Evolutionary conservation across 495 filamentous ascomycete genomes (phyloP), one percentile per base, ranked within the genome.

Genomic region (Glonium stellatum): DNA sequence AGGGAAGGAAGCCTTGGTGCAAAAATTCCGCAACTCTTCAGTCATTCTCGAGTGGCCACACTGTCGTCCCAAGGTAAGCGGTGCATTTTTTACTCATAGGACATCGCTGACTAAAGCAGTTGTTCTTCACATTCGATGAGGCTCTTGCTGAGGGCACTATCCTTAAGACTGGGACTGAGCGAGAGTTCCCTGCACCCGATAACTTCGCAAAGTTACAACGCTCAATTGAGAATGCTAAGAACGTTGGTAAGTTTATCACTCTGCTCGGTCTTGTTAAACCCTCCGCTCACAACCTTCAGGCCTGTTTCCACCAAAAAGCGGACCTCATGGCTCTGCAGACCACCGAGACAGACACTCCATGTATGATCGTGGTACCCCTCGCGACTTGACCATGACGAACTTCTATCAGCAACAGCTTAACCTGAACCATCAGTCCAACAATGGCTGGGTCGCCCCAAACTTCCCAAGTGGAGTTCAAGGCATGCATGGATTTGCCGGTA

Each of bases 21-120:
- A 93, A 67, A 95, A 97, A 65, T 97, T 98, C 73, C 86, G 92
- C 21, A 98, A 98, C 73, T 96, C 90, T 55, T 89, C 88, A 4
- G 90, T 98, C 13, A 97, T 97, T 88, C 75, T 90, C 11, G 90
- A 97, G 72, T 79, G 84, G 44, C 77, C 82, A 5, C 84, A 84
- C 21, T 92, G 87, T 68, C 87, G 91, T 10, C 92, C 92, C 1
- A 95, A 93, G 79, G 89, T 92, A 55, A 51, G 48, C n/a, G 8
- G 13, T 15, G 8, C 1, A 27, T 27, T 5, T 9, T 5, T 27
- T 25, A 1, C 13, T 51, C n/a, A 6, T 37, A 55, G 19, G 18
- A 15, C 39, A 12, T 34, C 3, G 21, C 53, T 55, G 19, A 55
- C 53, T 2, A 21, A 11, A 11, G 8, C 50, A 54, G 23, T 11